Evolutionary conservation across 2,329 filamentous ascomycete genomes (phyloP).

Genomic region (Aspergillus hortae): DNA sequence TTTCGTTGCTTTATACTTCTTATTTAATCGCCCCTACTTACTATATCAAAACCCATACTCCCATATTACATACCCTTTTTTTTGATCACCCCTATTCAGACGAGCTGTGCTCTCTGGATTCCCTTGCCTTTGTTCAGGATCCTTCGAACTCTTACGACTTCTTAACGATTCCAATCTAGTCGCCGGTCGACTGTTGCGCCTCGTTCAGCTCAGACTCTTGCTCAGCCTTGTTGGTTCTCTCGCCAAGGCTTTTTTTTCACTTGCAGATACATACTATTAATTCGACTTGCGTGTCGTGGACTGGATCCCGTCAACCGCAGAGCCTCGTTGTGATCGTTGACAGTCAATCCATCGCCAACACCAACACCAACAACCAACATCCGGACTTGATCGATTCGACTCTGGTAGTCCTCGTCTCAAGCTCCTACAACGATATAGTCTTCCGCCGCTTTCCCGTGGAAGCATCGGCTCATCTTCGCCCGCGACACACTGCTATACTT

Average conservation of each 20-base stretch:
- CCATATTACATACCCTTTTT: neutral
- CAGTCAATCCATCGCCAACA: slow-evolving; percentile 5
- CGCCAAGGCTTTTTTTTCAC: slow-evolving; percentile 4
- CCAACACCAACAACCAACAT: slow-evolving; percentile 10
- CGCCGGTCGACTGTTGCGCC: slow-evolving; percentile 29
- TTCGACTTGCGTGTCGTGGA: slow-evolving; percentile 28
- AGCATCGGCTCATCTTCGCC: slow-evolving; percentile 6
- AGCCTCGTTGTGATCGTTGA: slow-evolving; percentile 13
- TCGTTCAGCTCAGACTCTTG: slow-evolving; percentile 25
- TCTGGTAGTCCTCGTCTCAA: slow-evolving; percentile 27
- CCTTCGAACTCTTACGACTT: slow-evolving; percentile 23
- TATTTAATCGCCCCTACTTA: slow-evolving; percentile 8
- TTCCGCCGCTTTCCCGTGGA: slow-evolving; percentile 14
- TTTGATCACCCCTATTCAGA: slow-evolving; percentile 34
- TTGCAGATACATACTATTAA: slow-evolving; percentile 13
- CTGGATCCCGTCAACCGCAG: slow-evolving; percentile 25
- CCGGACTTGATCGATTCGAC: slow-evolving; percentile 17
- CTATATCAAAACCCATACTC: slow-evolving; percentile 29
- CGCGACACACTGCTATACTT: slow-evolving; percentile 21
- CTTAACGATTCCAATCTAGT: slow-evolving; percentile 22
- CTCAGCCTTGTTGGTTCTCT: slow-evolving; percentile 17
- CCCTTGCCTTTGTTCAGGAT: slow-evolving; percentile 27
- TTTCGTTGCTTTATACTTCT: slow-evolving; percentile 37
- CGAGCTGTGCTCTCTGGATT: slow-evolving; percentile 36
- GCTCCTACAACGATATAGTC: slow-evolving; percentile 14